Evolutionary conservation across 139 green algal genomes (phyloP).

Genomic region (Coelastrella sp.): DNA sequence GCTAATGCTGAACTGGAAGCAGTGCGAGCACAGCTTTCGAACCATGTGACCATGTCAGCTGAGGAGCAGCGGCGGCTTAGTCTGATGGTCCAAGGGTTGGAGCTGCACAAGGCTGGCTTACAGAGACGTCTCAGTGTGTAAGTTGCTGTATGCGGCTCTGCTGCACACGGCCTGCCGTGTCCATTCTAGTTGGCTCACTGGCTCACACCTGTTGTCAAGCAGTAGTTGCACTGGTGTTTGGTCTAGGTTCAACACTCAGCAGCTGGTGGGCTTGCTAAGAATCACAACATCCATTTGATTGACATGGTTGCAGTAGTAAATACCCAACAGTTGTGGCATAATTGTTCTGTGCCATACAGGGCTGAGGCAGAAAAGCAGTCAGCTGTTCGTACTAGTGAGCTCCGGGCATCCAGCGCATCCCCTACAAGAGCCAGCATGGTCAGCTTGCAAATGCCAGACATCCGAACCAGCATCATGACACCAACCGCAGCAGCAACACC

Average conservation of each 20-base stretch:
- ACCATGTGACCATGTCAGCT: background rate
- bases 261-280: too few species aligned
- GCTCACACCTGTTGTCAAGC: too few species aligned
- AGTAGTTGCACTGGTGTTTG: too few species aligned
- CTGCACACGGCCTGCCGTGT: background rate
- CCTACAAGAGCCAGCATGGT: background rate
- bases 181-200: too few species aligned
- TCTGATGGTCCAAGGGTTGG: slow-evolving; percentile 36
- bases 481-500: background rate
- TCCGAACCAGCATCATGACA: background rate
- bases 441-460: background rate
- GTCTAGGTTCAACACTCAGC: too few species aligned
- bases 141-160: background rate
- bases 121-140: slow-evolving; percentile 32
- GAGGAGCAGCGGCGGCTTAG: slow-evolving; percentile 38
- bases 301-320: too few species aligned
- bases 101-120: slow-evolving; percentile 27
- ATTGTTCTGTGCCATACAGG: background rate
- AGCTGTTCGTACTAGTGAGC: slow-evolving; percentile 22
- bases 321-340: background rate
- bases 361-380: slow-evolving; percentile 34
- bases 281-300: too few species aligned
- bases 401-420: background rate
- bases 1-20: slow-evolving; percentile 18
- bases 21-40: slow-evolving; percentile 11